phyloP scores from a whole-genome alignment of 306 rosid genomes.

The Casuarina glauca region DNA sequence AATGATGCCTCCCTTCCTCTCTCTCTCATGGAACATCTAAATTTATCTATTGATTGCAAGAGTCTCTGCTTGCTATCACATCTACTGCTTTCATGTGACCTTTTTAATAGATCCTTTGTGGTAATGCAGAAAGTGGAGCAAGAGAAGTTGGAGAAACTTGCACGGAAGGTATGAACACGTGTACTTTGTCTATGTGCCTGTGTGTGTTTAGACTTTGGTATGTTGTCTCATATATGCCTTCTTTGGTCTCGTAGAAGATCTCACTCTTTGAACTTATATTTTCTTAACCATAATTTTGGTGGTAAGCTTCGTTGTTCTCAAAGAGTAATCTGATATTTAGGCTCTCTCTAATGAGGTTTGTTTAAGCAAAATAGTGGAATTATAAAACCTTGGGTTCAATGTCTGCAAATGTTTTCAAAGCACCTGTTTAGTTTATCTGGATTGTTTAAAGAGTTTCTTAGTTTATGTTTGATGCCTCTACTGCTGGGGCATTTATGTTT shows the following conservation, averaged over 20 bases:
- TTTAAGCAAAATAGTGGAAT: neutral
- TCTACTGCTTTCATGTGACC: conserved; percentile 6
- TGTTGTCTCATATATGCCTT: conserved; percentile 7
- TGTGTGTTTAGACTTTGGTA: conserved; percentile 11
- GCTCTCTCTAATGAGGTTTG: neutral
- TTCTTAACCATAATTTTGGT: neutral
- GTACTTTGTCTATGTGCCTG: conserved; percentile 6
- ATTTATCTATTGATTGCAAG: neutral
- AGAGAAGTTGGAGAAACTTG: conserved; percentile 90
- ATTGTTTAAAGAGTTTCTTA: neutral
- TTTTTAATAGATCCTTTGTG: conserved; percentile 11
- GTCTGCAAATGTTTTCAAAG: neutral
- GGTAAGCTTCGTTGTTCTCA: neutral
- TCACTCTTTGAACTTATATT: neutral
- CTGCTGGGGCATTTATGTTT: neutral
- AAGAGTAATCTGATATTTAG: neutral
- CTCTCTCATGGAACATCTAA: neutral
- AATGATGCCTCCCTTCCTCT: neutral
- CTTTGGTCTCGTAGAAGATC: neutral
- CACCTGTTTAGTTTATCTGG: neutral
- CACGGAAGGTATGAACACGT: conserved; percentile 60
- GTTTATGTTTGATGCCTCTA: neutral
- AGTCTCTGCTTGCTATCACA: conserved; percentile 21
- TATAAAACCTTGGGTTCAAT: neutral
- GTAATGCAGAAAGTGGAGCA: conserved; percentile 70